Evolutionary conservation across 2,329 filamentous ascomycete species (phyloP), one percentile per base, ranked within the genome.

Genomic region (Didymella segeticola): DNA sequence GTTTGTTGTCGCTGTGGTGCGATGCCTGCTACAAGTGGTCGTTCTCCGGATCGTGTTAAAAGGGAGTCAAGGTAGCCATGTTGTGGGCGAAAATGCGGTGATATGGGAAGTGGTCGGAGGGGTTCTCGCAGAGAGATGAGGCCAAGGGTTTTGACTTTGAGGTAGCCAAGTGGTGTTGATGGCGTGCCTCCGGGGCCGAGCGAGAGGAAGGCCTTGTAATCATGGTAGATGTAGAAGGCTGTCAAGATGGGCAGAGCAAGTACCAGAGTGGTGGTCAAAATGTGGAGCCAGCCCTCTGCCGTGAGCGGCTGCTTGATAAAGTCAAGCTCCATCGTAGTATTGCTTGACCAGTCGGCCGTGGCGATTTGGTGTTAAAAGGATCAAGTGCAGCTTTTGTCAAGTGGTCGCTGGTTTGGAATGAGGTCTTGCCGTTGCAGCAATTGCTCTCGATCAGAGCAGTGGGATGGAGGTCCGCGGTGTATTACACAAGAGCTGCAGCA

Each of bases 151-250:
- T 87, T 88, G 73, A 95, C 86, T 49, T 85, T 83, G 22, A 91
- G 75, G 73, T 93, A 96, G 60, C 90, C 91, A 5, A 75, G 60
- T 34, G 89, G 83, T 0, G 89, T 95, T 2, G 87, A 82, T 0
- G 91, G 90, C 0, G 89, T 93, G 53, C 91, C 91, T 20, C 91
- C 91, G 0, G 90, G 90, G 0, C 91, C 91, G 17, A 96, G 85
- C 31, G 83, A 83, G 59, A 93, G 78, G 75, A 91, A 95, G 70
- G 87, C 88, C 47, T 80, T 78, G 75, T 91, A 95, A 78, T 93
- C 89, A 68, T 86, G 84, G 68, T 86, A 84, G 63, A 90, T 74
- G 54, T 78, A 67, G 62, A 69, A 54, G 51, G 69, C 58, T 4
- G 65, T 57, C 19, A 68, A 30, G 46, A 71, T 10, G n/a, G 69